These are phyloP conservation scores for Cicer yamashitae DNA, from an alignment of 306 rosid genomes.

Conservation along the genomic window DNA sequence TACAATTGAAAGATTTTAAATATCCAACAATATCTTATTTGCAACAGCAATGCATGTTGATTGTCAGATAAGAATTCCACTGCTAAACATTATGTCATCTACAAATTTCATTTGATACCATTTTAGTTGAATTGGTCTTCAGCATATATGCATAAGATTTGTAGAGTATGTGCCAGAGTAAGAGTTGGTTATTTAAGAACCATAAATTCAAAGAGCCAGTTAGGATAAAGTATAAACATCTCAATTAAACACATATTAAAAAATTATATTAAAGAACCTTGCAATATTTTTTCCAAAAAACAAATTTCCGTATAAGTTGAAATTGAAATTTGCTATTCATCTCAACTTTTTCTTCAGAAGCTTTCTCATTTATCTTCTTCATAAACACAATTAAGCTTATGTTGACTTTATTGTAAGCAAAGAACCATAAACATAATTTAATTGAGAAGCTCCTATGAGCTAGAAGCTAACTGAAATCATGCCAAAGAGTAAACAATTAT, in stretches of 20 bases:
- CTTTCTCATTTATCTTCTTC: not conserved
- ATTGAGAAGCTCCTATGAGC: not conserved
- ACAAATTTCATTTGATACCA: slow-evolving; percentile 4
- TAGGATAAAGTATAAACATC: not conserved
- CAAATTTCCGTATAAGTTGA: not conserved
- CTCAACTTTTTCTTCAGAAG: not conserved
- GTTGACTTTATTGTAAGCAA: not conserved
- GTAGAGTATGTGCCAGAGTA: not conserved
- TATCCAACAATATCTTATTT: slow-evolving; percentile 17
- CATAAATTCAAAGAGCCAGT: not conserved
- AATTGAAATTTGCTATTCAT: not conserved
- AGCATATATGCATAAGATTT: not conserved
- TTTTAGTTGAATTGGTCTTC: not conserved
- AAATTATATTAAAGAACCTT: not conserved
- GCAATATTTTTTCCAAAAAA: not conserved
- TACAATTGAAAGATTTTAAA: not conserved
- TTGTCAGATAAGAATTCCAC: not conserved
- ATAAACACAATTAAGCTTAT: not conserved
- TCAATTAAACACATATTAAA: not conserved
- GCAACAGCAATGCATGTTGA: slow-evolving; percentile 16
- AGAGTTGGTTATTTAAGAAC: slow-evolving; percentile 6
- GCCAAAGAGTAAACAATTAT: not conserved
- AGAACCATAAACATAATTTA: not conserved
- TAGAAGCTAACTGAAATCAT: not conserved
- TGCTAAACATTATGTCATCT: not conserved